These are phyloP conservation scores for Acanthamoeba triangularis DNA, from an alignment of 208 protist species.

Conservation along the genomic window DNA sequence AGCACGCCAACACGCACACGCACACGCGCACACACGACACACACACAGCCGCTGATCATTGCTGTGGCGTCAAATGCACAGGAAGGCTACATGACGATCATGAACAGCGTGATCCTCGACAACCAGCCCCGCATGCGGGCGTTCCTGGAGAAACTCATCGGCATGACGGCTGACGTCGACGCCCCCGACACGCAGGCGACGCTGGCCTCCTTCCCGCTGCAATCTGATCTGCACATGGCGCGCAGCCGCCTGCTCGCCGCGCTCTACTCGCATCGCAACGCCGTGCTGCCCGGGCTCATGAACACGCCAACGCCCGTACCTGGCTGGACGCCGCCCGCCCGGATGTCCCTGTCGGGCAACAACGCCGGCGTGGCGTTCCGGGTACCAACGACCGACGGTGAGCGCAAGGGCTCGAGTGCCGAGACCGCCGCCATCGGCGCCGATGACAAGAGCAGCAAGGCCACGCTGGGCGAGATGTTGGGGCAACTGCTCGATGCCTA, in stretches of 20 bases:
- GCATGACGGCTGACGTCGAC: neutral
- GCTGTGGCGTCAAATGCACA: neutral
- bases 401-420: neutral
- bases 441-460: neutral
- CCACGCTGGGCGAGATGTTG: slow-evolving; percentile 36
- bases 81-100: slow-evolving; percentile 70
- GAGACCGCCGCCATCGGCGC: neutral
- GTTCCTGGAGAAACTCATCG: slow-evolving; percentile 33
- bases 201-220: neutral
- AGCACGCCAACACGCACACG: too few relatives aligned
- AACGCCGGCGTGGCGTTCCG: neutral
- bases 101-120: slow-evolving; percentile 66
- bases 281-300: neutral
- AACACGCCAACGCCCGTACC: slow-evolving; percentile 1
- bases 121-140: slow-evolving; percentile 66
- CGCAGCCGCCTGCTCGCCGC: slow-evolving; percentile 1
- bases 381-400: neutral
- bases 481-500: slow-evolving; percentile 34
- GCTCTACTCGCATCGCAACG: slow-evolving; percentile 13
- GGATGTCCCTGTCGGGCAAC: slow-evolving; percentile 16
- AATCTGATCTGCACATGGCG: slow-evolving; percentile 17
- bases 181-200: neutral
- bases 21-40: too few relatives aligned
- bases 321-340: slow-evolving; percentile 19
- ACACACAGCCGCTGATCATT: too few relatives aligned